phyloP scores from a whole-genome alignment of 2,329 filamentous ascomycete genomes.

The Alternaria dauci region DNA sequence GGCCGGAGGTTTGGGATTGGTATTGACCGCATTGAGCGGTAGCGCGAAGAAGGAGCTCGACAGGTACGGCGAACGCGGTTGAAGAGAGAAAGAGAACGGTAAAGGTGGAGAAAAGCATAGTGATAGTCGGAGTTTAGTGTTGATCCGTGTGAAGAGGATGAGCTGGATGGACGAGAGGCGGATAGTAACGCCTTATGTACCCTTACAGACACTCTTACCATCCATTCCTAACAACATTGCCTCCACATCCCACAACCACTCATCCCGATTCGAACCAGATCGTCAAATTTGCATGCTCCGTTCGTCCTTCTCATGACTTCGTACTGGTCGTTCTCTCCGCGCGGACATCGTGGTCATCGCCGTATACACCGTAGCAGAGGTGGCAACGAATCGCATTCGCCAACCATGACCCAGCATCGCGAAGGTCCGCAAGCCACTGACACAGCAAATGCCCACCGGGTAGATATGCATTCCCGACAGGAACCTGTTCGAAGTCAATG shows the following conservation, averaged over 20 bases:
- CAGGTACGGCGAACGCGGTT: background rate
- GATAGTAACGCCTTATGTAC: background rate
- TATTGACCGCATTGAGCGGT: background rate
- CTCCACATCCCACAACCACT: background rate
- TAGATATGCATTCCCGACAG: background rate
- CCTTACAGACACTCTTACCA: background rate
- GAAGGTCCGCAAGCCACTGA: background rate
- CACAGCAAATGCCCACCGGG: background rate
- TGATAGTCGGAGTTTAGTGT: accelerated
- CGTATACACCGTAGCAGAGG: background rate
- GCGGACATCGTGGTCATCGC: background rate
- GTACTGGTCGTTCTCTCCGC: background rate
- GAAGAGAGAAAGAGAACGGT: background rate
- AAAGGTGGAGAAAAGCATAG: background rate
- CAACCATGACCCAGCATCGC: background rate
- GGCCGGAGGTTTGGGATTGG: background rate
- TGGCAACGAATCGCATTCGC: background rate
- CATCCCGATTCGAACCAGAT: no score
- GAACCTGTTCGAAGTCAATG: background rate
- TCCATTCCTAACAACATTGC: background rate
- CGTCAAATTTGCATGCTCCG: no score
- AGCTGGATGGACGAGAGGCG: background rate
- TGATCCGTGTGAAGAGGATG: background rate
- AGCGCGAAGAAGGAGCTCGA: background rate
- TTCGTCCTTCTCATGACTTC: background rate